These are phyloP conservation scores for Cryptosporidium parvum DNA, from an alignment of 169 alveolate species.

Conservation along the genomic window DNA sequence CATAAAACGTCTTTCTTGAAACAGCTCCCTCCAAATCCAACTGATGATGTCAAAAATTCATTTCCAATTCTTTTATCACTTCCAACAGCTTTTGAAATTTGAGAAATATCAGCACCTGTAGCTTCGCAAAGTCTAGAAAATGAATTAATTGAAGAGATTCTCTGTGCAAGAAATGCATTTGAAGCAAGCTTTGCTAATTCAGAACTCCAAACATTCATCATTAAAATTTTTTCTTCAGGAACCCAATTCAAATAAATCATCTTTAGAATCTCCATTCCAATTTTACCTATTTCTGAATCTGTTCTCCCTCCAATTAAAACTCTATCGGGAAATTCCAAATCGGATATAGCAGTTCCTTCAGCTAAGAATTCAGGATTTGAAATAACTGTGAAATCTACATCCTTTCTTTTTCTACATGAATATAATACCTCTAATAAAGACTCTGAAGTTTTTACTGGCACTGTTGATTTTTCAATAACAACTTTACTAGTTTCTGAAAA, in stretches of 20 bases:
- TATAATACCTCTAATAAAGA: slow-evolving; percentile 80
- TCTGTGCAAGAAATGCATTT: slow-evolving; percentile 92
- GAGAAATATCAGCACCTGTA: slow-evolving; percentile 87
- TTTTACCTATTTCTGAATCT: slow-evolving; percentile 71
- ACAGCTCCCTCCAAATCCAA: slow-evolving; percentile 95
- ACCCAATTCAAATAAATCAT: slow-evolving; percentile 86
- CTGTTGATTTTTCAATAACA: slow-evolving; percentile 88
- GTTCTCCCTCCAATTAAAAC: slow-evolving; percentile 85
- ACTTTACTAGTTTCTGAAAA: slow-evolving; percentile 81
- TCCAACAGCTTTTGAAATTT: slow-evolving; percentile 80
- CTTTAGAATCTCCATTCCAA: slow-evolving; percentile 79
- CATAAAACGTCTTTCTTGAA: slow-evolving; percentile 89
- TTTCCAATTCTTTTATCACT: slow-evolving; percentile 88
- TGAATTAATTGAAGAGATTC: slow-evolving; percentile 90
- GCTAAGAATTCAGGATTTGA: slow-evolving; percentile 92
- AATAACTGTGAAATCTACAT: slow-evolving; percentile 81
- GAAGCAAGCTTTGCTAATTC: slow-evolving; percentile 90
- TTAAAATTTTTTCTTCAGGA: slow-evolving; percentile 81
- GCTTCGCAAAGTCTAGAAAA: slow-evolving; percentile 88
- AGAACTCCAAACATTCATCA: slow-evolving; percentile 86
- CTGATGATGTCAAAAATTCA: slow-evolving; percentile 86
- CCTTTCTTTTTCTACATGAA: slow-evolving; percentile 65
- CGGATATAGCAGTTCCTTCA: slow-evolving; percentile 88
- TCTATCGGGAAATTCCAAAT: slow-evolving; percentile 87
- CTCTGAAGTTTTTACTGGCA: slow-evolving; percentile 87